These are phyloP conservation scores for Suaeda aralocaspica DNA, from an alignment of 148 eudicot species.

Conservation along the genomic window DNA sequence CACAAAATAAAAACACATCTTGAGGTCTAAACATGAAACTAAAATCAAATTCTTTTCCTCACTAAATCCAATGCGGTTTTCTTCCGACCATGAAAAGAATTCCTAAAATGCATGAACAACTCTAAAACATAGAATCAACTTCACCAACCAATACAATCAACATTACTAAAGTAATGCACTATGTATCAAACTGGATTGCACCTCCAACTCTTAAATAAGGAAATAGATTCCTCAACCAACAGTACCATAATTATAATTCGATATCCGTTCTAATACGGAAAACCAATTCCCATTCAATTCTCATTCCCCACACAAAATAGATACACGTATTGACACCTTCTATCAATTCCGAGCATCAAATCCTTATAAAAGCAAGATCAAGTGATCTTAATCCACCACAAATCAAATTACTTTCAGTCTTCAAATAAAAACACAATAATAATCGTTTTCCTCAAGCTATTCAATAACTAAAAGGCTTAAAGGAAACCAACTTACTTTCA, in stretches of 20 bases:
- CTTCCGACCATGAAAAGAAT: too few relatives aligned
- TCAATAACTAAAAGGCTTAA: background rate
- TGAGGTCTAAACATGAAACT: too few relatives aligned
- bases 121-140: too few relatives aligned
- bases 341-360: background rate
- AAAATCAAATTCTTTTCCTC: too few relatives aligned
- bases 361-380: background rate
- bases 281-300: background rate
- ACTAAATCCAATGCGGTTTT: too few relatives aligned
- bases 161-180: background rate
- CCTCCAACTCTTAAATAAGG: too few relatives aligned
- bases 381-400: background rate
- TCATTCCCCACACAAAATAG: background rate
- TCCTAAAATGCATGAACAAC: too few relatives aligned
- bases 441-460: background rate
- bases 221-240: too few relatives aligned
- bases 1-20: too few relatives aligned
- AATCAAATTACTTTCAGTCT: background rate
- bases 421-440: background rate
- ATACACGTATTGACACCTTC: background rate
- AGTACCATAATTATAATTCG: background rate
- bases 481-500: too few relatives aligned
- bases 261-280: background rate
- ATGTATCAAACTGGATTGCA: background rate
- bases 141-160: background rate